Evolutionary conservation across 1,284 basidiomycete genomes (phyloP), one percentile per base, ranked within the genome.

Genomic region (Singerocomus inundabilis): DNA sequence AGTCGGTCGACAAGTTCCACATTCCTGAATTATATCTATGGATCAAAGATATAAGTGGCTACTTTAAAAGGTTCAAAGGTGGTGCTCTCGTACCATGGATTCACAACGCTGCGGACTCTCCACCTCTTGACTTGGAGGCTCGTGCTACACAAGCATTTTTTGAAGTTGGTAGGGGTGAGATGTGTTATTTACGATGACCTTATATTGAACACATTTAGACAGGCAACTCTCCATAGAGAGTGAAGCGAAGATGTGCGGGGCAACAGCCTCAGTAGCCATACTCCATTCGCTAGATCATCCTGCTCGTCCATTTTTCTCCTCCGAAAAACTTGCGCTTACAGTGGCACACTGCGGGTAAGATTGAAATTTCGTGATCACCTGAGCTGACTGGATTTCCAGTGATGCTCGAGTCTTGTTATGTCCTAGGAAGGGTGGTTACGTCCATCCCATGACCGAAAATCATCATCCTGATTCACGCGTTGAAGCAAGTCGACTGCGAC

Each of bases 381-480:
- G 26, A 36, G 30, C 41, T 51, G 8, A 56, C 51, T 8, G 25
- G 35, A 21, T 30, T 8, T 28, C 29, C 54, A 95, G 93, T 4
- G 94, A 97, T 67, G 98, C 96, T 0, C 83, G 93, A 24, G 88
- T 94, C 10, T 68, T 98, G 9, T 72, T 98, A 31, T 94, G 92
- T 57, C 76, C 87, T 9, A 84, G 82, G 1, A 72, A 85, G 31
- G 82, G 81, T 32, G 93, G 91, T 4, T 73, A 76, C 45, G 90
- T 87, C 16, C 72, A 81, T 31, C 81, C 90, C 0, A 85, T 98
- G 77, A 94, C 93, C 1, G 91, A 95, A 68, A 84, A 82, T 32
- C 96, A 99, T 68, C 95, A 98, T 68, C 90, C 94, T 15, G 95
- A 98, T 61, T 81, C 91, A 21, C 85, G 84, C 21, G 78, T 88